A percentile compares a stretch with the other conserved stretches of the same genome.
phyloP scores from a whole-genome alignment of 805 yeast species.

The Cyberlindnera galapagoensis region DNA sequence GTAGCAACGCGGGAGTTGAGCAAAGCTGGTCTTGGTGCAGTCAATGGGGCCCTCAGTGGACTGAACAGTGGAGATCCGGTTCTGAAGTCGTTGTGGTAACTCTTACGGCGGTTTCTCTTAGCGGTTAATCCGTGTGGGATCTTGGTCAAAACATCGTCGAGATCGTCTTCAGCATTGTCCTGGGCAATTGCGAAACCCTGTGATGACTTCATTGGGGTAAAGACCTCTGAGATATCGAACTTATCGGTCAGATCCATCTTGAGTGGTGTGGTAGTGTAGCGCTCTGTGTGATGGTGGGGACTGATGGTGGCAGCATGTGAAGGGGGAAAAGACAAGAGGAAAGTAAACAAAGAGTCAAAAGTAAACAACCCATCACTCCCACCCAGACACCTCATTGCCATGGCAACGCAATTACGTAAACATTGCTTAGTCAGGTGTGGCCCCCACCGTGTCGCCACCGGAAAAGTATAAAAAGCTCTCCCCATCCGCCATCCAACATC shows the following conservation, averaged over 20 bases:
- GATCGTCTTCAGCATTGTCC: conserved; percentile 14
- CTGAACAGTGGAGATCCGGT: conserved; percentile 4
- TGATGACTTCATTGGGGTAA: conserved; percentile 19
- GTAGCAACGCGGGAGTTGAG: conserved; percentile 16
- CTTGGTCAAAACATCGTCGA: conserved; percentile 19
- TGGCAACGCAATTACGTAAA: not conserved
- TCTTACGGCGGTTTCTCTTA: conserved; percentile 24
- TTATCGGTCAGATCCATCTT: conserved; percentile 11
- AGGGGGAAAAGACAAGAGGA: conserved; percentile 1
- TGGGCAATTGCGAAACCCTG: conserved; percentile 16
- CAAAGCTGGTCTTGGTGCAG: conserved; percentile 27
- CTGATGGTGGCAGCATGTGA: not conserved
- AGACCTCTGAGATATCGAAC: conserved; percentile 14
- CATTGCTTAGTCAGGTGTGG: too few species aligned
- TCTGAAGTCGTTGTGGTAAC: conserved; percentile 12
- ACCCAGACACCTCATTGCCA: not conserved
- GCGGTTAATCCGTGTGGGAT: conserved; percentile 42
- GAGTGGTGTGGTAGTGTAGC: not conserved
- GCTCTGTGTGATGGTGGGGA: not conserved
- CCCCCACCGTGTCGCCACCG: conserved; percentile 12
- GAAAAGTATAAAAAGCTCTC: conserved; percentile 20
- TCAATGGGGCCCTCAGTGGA: conserved; percentile 24
- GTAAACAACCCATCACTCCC: conserved; percentile 9
- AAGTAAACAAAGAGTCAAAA: conserved; percentile 2
- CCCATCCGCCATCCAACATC: conserved; percentile 6